Conservation (phyloP, 2,329 filamentous ascomycete genomes). For the Diaporthe velutina region DNA sequence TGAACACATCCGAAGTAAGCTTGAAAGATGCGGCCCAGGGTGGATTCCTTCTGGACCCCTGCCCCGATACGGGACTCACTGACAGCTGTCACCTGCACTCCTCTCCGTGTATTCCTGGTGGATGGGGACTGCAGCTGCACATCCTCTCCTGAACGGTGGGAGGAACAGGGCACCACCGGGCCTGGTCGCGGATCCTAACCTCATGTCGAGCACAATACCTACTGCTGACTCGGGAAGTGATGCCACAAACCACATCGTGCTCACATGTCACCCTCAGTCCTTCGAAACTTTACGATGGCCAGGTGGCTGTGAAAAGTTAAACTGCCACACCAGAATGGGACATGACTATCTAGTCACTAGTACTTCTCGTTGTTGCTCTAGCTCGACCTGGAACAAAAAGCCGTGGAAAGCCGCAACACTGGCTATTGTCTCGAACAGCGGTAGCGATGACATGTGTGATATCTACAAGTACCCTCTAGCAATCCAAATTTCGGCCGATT, state of each 20-base stretch:
- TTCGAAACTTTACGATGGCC: not conserved
- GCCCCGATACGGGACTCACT: constrained; percentile 33
- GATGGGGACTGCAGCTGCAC: not conserved
- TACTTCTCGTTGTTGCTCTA: not conserved
- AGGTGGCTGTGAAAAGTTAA: not conserved
- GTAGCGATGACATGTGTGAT: constrained; percentile 16
- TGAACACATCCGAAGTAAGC: constrained; percentile 31
- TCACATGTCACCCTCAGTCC: not conserved
- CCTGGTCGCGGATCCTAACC: constrained; percentile 1
- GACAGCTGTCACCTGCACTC: constrained; percentile 41
- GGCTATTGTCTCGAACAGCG: not conserved
- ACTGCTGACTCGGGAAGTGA: constrained; percentile 27
- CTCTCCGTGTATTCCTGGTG: not conserved
- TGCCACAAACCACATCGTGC: not conserved
- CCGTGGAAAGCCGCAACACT: not conserved
- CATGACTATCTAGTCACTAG: not conserved
- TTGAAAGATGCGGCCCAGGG: constrained; percentile 34
- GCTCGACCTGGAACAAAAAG: not conserved
- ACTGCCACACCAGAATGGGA: not conserved
- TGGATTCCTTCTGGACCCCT: constrained; percentile 14
- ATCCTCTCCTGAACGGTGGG: constrained; percentile 1
- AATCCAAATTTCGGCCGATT: constrained; percentile 34
- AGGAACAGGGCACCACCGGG: not conserved
- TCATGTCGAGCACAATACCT: constrained; percentile 27
- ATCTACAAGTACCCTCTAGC: not conserved